Evolutionary conservation across 2,329 filamentous ascomycete species (phyloP).

Genomic region (Aureobasidium sp.): DNA sequence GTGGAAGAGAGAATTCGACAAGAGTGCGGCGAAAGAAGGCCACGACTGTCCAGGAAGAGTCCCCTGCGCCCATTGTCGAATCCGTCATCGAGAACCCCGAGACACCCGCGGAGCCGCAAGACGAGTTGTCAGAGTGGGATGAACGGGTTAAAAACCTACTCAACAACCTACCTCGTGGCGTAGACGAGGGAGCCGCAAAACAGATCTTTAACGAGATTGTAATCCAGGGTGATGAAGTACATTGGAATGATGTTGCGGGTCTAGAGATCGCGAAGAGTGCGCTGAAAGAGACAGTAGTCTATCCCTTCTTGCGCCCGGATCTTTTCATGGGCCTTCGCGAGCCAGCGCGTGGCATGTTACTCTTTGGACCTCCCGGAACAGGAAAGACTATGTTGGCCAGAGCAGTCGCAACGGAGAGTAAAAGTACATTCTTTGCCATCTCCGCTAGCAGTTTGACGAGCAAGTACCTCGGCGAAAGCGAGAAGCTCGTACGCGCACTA

Average conservation of each 20-base stretch:
- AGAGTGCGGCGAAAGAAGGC: slow-evolving; percentile 36
- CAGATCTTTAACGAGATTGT: slow-evolving; percentile 96
- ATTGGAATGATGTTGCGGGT: slow-evolving; percentile 89
- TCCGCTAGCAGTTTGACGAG: slow-evolving; percentile 89
- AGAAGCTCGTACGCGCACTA: slow-evolving; percentile 89
- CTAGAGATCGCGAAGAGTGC: slow-evolving; percentile 85
- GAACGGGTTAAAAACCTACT: slow-evolving; percentile 58
- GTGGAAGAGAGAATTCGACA: slow-evolving; percentile 4
- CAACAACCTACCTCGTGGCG: slow-evolving; percentile 70
- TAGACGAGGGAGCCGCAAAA: slow-evolving; percentile 75
- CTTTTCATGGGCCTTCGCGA: slow-evolving; percentile 93
- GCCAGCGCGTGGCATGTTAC: slow-evolving; percentile 86
- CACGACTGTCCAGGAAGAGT: background rate
- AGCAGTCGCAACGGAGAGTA: slow-evolving; percentile 88
- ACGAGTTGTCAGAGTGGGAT: slow-evolving; percentile 50
- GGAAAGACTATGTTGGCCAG: slow-evolving; percentile 97
- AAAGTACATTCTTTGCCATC: slow-evolving; percentile 94
- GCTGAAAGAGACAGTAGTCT: slow-evolving; percentile 91
- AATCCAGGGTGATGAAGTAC: slow-evolving; percentile 87
- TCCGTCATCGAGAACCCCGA: background rate
- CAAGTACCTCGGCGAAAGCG: slow-evolving; percentile 92
- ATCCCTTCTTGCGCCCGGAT: slow-evolving; percentile 90
- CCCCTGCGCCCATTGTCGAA: background rate
- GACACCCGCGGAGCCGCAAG: background rate
- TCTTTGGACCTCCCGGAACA: slow-evolving; percentile 95